A percentile compares a stretch with the other conserved stretches of the same genome.
Evolutionary conservation across 306 rosid genomes (phyloP).

Genomic region (Abrus precatorius): DNA sequence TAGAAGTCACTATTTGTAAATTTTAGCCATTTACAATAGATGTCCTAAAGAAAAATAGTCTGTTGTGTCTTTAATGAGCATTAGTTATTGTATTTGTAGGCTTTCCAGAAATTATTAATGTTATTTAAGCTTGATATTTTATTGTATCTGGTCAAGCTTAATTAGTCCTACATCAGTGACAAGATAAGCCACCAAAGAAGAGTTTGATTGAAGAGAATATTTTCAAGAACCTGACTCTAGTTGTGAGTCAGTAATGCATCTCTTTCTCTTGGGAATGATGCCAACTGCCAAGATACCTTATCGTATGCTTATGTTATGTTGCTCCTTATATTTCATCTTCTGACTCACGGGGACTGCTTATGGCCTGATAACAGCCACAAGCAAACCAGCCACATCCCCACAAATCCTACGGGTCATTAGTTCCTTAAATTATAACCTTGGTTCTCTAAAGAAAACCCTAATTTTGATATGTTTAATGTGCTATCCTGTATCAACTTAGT

Average conservation of each 20-base stretch:
- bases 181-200: neutral
- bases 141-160: constrained; percentile 18
- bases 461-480: neutral
- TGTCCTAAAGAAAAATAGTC: neutral
- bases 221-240: neutral
- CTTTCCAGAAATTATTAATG: constrained; percentile 5
- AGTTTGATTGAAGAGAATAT: neutral
- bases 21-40: constrained; percentile 13
- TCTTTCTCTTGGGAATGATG: constrained; percentile 5
- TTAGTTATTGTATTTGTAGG: neutral
- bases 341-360: neutral
- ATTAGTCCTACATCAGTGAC: neutral
- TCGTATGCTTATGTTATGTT: constrained; percentile 6
- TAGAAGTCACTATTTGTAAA: neutral
- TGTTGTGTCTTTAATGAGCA: neutral
- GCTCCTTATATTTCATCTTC: constrained; percentile 6
- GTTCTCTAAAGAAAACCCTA: neutral
- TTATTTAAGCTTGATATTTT: neutral
- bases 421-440: neutral
- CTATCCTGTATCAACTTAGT: constrained; percentile 2
- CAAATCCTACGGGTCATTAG: neutral
- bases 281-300: neutral
- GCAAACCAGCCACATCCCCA: constrained; percentile 13
- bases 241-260: constrained; percentile 1
- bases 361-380: neutral